Evolutionary conservation across 1,139 yeast genomes (phyloP), one percentile per base, ranked within the genome.

Genomic region (Scheffersomyces quercinus): DNA sequence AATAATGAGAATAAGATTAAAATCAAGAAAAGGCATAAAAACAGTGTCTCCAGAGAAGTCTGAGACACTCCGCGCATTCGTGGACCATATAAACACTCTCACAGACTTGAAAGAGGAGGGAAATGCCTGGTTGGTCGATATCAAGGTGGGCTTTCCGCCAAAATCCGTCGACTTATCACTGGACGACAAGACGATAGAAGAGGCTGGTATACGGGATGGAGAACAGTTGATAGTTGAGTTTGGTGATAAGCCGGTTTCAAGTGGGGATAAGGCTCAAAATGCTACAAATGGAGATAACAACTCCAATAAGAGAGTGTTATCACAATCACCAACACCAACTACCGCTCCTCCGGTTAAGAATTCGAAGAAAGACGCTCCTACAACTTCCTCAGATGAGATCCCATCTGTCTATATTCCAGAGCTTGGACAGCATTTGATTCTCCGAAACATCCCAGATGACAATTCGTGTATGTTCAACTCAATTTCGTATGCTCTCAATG

Each of bases 391-490:
- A 11, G 26, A 9, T 13, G 65, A 63, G 10, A 67, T 68, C 2
- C 72, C 76, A 1, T 47, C 64, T 7, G 64, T 60, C 1, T 55
- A 49, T 40, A 54, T 68, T 11, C 51, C 49, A 2, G 55, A 55
- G 9, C 33, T 55, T 24, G 50, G 56, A 26, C 51, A 58, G 39
- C 65, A 64, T 46, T 55, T 81, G 20, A 68, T 75, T 10, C 69
- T 85, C 12, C 73, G 89, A 32, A 78, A 80, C 42, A 82, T 85
- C 47, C 86, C 88, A 1, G 91, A 87, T 56, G 95, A 88, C 60
- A 87, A 87, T 58, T 85, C 95, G 8, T 87, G 96, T 58, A 67
- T 88, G 53, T 87, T 87, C 65, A 81, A 86, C 51, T 78, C 95
- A 0, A 70, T 87, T 1, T 73, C 82, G 1, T 83, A 82, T 55